These are phyloP conservation scores for Fusarium gaditjirri DNA, from an alignment of 2,329 filamentous ascomycete species.

Conservation along the genomic window DNA sequence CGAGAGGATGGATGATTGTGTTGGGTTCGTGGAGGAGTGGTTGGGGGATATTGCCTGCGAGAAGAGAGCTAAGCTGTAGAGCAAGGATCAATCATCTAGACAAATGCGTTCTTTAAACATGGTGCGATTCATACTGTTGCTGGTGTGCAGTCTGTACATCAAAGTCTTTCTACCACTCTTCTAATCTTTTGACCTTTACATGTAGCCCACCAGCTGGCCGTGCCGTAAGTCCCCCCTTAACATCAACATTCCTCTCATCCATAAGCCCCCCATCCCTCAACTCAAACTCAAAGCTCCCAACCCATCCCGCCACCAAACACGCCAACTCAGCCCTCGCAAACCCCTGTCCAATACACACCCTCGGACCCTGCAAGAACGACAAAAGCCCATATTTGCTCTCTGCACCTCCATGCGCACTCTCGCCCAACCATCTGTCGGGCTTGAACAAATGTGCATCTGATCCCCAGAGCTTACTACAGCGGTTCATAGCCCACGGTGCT, in stretches of 20 bases:
- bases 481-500: conserved; percentile 75
- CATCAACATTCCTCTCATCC: conserved; percentile 72
- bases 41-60: background rate
- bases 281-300: conserved; percentile 77
- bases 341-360: conserved; percentile 82
- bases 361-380: conserved; percentile 86
- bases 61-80: background rate
- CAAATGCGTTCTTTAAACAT: too few relatives aligned
- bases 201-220: conserved; percentile 77
- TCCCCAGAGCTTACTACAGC: conserved; percentile 76
- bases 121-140: too few relatives aligned
- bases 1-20: background rate
- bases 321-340: conserved; percentile 89
- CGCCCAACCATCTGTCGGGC: conserved; percentile 77
- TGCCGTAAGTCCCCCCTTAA: conserved; percentile 77
- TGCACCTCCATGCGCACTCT: conserved; percentile 73
- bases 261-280: conserved; percentile 66
- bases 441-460: conserved; percentile 77
- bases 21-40: background rate
- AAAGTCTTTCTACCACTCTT: background rate
- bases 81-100: background rate
- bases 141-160: background rate
- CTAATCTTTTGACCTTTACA: conserved; percentile 65
- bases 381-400: conserved; percentile 79
- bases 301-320: conserved; percentile 80